phyloP scores from a whole-genome alignment of 371 early-diverging fungal species.

The Apophysomyces trapeziformis region DNA sequence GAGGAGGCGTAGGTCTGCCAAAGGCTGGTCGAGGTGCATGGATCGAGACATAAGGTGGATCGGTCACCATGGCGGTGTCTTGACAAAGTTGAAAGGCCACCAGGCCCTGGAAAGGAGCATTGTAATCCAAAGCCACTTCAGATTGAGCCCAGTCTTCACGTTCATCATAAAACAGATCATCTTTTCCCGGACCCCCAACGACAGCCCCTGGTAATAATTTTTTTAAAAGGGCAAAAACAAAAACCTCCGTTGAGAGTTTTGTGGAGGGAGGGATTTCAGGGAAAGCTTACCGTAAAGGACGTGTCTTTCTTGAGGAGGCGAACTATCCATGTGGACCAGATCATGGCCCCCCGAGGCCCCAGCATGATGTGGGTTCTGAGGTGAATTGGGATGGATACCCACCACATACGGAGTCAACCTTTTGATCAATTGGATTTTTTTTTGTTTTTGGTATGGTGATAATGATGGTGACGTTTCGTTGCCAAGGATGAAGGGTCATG shows the following conservation, averaged over 20 bases:
- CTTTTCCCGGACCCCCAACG: constrained; percentile 65
- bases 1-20: background rate
- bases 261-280: too few relatives aligned
- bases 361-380: constrained; percentile 68
- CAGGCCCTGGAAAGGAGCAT: constrained; percentile 65
- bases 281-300: constrained; percentile 44
- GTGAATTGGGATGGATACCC: constrained; percentile 66
- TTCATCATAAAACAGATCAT: constrained; percentile 58
- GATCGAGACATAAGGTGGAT: constrained; percentile 61
- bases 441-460: too few relatives aligned
- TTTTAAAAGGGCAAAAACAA: too few relatives aligned
- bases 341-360: constrained; percentile 64
- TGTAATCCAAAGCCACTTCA: constrained; percentile 70
- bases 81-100: constrained; percentile 63
- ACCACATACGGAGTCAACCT: constrained; percentile 59
- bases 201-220: constrained; percentile 39
- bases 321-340: constrained; percentile 45
- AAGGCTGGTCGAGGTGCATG: constrained; percentile 38
- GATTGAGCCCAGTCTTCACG: constrained; percentile 54
- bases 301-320: constrained; percentile 38
- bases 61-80: constrained; percentile 20
- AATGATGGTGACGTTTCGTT: too few relatives aligned
- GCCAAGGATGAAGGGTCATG: too few relatives aligned
- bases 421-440: too few relatives aligned
- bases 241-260: too few relatives aligned